Percentiles rank a stretch among this genome's conserved stretches.
These are phyloP conservation scores for Phyllosticta citriasiana DNA, from an alignment of 2,329 filamentous ascomycete species.

Conservation along the genomic window DNA sequence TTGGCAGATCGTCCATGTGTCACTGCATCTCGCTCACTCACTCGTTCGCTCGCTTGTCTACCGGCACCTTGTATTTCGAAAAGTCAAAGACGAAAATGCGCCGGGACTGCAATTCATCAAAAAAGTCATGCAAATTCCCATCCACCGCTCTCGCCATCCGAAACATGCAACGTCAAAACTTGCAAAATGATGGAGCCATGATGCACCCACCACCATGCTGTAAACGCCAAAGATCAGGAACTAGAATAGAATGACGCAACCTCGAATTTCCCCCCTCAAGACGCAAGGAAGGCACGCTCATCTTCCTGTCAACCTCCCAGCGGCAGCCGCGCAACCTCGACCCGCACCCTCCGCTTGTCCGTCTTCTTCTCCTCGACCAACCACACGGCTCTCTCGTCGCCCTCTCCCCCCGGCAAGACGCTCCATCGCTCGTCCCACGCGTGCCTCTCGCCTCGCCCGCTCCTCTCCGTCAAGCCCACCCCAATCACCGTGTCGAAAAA, in stretches of 20 bases:
- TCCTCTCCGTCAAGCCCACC: constrained; percentile 4
- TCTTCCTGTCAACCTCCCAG: constrained; percentile 3
- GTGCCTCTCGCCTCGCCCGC: constrained; percentile 2
- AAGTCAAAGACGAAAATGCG: not conserved
- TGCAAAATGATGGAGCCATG: not conserved
- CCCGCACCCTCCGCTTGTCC: constrained; percentile 4
- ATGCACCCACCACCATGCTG: not conserved
- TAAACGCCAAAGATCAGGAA: not conserved
- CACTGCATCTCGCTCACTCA: too few species aligned
- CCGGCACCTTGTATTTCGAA: too few species aligned
- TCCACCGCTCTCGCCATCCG: not conserved
- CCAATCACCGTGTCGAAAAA: constrained; percentile 9
- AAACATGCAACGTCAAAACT: not conserved
- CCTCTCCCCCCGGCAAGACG: constrained; percentile 1
- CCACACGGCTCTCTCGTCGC: constrained; percentile 6
- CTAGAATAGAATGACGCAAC: not conserved
- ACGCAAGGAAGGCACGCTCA: not conserved
- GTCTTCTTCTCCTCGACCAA: constrained; percentile 1
- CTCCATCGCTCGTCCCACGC: constrained; percentile 8
- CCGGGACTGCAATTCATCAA: not conserved
- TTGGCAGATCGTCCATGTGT: too few species aligned
- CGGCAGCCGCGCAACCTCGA: constrained; percentile 7
- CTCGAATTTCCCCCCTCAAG: not conserved
- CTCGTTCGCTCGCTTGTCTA: too few species aligned
- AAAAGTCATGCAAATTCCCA: too few species aligned